phyloP scores from a whole-genome alignment of 345 rosid species.

The Acer negundo region DNA sequence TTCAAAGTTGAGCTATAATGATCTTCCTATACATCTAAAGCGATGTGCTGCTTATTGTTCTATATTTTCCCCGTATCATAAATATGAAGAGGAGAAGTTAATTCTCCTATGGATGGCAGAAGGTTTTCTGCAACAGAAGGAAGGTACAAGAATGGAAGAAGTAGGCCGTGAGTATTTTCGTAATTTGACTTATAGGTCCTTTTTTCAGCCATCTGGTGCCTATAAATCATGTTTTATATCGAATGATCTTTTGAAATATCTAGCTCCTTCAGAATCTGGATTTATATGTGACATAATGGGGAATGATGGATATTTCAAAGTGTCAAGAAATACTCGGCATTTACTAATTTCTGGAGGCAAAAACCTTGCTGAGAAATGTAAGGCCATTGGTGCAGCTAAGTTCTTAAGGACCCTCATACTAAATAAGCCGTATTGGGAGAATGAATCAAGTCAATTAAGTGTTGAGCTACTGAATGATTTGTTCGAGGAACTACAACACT shows the following conservation, averaged over 20 bases:
- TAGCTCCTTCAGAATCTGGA: slow-evolving; percentile 21
- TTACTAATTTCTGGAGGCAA: too few species aligned
- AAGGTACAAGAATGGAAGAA: neutral
- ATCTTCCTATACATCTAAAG: slow-evolving; percentile 26
- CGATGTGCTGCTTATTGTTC: slow-evolving; percentile 30
- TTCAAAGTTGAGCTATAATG: slow-evolving; percentile 22
- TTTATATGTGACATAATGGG: slow-evolving; percentile 8
- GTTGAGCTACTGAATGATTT: neutral
- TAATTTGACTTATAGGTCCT: slow-evolving; percentile 12
- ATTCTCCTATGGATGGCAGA: slow-evolving; percentile 36
- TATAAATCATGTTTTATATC: slow-evolving; percentile 7
- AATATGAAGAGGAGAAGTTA: slow-evolving; percentile 6
- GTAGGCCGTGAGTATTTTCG: slow-evolving; percentile 12
- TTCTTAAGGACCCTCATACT: slow-evolving; percentile 9
- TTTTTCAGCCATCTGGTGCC: slow-evolving; percentile 13
- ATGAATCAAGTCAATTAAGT: neutral
- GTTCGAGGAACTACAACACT: too few species aligned
- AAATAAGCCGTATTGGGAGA: neutral
- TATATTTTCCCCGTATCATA: slow-evolving; percentile 15
- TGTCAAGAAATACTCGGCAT: too few species aligned
- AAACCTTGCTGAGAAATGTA: neutral
- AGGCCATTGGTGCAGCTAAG: neutral
- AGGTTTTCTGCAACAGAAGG: slow-evolving; percentile 14
- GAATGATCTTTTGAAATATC: slow-evolving; percentile 30
- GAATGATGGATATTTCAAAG: neutral